Evolutionary conservation across 2,329 filamentous ascomycete genomes (phyloP).

Genomic region (Chaetomium globosum): DNA sequence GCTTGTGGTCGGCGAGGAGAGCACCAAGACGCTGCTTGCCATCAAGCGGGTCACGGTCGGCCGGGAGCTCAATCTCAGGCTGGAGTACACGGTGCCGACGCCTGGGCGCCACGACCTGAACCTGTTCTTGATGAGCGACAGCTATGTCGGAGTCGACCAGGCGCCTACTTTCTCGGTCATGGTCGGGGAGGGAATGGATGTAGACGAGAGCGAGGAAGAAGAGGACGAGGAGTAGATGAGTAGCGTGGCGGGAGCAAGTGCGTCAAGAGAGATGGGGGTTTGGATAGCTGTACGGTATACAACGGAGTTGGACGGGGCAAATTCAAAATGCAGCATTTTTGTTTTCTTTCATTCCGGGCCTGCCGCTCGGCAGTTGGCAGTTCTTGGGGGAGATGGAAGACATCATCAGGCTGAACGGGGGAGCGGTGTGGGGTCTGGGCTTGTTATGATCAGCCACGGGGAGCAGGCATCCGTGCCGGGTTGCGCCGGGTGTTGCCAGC

Average conservation of each 20-base stretch:
- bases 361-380: not conserved
- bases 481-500: constrained; percentile 11
- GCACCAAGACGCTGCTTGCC: constrained; percentile 80
- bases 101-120: constrained; percentile 86
- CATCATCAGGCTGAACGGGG: constrained; percentile 31
- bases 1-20: constrained; percentile 93
- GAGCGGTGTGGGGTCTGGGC: constrained; percentile 30
- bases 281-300: constrained; percentile 20
- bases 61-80: constrained; percentile 71
- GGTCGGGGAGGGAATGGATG: constrained; percentile 91
- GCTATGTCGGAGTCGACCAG: constrained; percentile 95
- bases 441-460: constrained; percentile 28
- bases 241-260: constrained; percentile 20
- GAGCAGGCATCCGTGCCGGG: constrained; percentile 15
- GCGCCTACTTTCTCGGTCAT: constrained; percentile 84
- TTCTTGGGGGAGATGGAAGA: constrained; percentile 6
- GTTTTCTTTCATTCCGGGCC: constrained; percentile 9
- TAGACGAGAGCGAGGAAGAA: constrained; percentile 84
- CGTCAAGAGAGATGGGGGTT: constrained; percentile 3
- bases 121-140: constrained; percentile 94
- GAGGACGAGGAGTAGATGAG: constrained; percentile 52
- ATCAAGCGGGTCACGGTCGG: constrained; percentile 94
- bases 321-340: constrained; percentile 26
- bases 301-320: constrained; percentile 21
- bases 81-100: constrained; percentile 86